phyloP scores from a whole-genome alignment of 2,329 filamentous ascomycete species.

The Colletotrichum scovillei region DNA sequence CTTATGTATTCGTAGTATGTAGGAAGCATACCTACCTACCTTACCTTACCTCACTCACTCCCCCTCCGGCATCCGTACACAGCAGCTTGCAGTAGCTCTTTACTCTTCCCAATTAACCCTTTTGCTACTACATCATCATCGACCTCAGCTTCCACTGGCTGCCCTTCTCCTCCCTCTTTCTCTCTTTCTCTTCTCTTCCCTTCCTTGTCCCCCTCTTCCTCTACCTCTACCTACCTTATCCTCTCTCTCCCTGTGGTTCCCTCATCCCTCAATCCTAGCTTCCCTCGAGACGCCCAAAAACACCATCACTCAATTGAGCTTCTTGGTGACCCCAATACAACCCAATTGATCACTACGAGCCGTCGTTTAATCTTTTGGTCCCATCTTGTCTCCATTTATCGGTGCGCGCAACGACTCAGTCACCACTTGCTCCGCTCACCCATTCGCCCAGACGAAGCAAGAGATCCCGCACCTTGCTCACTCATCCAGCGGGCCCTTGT shows the following conservation, averaged over 20 bases:
- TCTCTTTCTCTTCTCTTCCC: background rate
- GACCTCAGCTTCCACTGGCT: slow-evolving; percentile 22
- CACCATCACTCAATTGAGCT: background rate
- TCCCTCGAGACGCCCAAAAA: background rate
- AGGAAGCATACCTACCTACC: background rate
- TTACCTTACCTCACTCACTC: background rate
- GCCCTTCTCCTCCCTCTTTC: slow-evolving; percentile 4
- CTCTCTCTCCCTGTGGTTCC: background rate
- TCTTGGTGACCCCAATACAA: slow-evolving; percentile 27
- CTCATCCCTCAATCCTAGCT: background rate
- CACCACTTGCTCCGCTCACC: slow-evolving; percentile 21
- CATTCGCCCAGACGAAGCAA: slow-evolving; percentile 16
- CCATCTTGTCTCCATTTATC: slow-evolving; percentile 32
- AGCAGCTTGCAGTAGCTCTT: background rate
- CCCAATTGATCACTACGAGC: slow-evolving; percentile 26
- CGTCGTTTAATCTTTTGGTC: slow-evolving; percentile 32
- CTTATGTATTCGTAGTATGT: background rate
- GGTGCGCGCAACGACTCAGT: slow-evolving; percentile 33
- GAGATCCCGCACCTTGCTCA: background rate
- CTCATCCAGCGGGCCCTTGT: slow-evolving; percentile 9
- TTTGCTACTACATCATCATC: slow-evolving; percentile 30
- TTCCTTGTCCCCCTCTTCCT: background rate
- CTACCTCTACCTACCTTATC: background rate
- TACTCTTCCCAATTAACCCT: background rate
- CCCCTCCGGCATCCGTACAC: background rate